Evolutionary conservation across 495 filamentous ascomycete species (phyloP), one percentile per base, ranked within the genome.

Genomic region (Talaromyces trachyspermus): DNA sequence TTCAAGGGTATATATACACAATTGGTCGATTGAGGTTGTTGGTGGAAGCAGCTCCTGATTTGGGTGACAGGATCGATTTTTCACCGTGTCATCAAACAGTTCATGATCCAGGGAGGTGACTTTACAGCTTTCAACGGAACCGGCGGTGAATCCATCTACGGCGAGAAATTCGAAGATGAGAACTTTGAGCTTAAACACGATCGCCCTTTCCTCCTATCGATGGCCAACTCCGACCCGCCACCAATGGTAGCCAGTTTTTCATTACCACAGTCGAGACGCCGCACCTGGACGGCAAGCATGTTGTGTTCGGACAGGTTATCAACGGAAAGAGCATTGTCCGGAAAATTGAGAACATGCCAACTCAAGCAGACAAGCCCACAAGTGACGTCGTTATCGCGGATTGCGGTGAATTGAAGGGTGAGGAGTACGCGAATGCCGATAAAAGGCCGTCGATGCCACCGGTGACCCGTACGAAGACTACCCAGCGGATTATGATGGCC

Each of bases 61-160:
- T 20, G 12, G 33, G 17, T 47, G 8, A 14, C 35, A 78, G 74
- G 87, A 53, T 91, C 86, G 33, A 74, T 63, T 49, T 97, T 99
- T 79, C 92, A 99, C 77, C 86, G 92, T 30, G 86, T 99, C 52
- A 99, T 99, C 76, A 95, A 95, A 71, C 76, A 84, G 53, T 99
- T 99, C 72, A 99, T 99, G 92, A 90, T 96, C 64, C 92, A 99
- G 68, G 92, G 94, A 55, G 92, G 92, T 64, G 92, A 99, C 64
- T 99, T 99, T 68, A 99, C 92, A 24, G 82, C 79, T 20, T 91
- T 89, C 64, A 91, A 99, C 66, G 88, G 92, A 46, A 97, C 94
- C 19, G 92, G 92, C 46, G 92, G 92, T 57, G 92, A 97, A 72
- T 91, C 85, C 20, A 97, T 99, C 64, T 99, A 99, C 62, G 92